Percentiles rank a stretch among this genome's conserved stretches.
These are phyloP conservation scores for Pseudocercospora cruenta DNA, from an alignment of 2,329 filamentous ascomycete genomes.

Conservation along the genomic window DNA sequence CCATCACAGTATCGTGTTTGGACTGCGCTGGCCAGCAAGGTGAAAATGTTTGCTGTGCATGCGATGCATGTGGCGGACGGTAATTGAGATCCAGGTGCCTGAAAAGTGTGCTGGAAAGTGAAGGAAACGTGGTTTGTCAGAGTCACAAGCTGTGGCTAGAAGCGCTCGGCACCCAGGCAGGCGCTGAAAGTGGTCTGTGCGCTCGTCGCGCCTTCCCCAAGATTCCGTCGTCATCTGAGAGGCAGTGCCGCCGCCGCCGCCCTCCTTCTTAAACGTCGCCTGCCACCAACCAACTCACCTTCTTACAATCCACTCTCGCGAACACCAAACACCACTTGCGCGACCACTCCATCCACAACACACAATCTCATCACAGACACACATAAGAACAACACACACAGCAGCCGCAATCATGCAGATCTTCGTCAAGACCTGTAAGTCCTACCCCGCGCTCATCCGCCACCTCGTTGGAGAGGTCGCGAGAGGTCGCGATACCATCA, in stretches of 20 bases:
- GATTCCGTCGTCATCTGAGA: slow-evolving; percentile 6
- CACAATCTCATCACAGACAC: slow-evolving; percentile 19
- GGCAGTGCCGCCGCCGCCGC: not conserved
- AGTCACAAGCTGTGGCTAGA: not conserved
- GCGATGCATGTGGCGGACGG: slow-evolving; percentile 5
- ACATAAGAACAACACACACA: slow-evolving; percentile 28
- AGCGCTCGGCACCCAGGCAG: not conserved
- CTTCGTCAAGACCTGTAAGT: slow-evolving; percentile 94
- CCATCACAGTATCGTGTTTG: not conserved
- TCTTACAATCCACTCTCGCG: slow-evolving; percentile 16
- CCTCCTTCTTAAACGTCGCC: slow-evolving; percentile 4
- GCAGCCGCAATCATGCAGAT: slow-evolving; percentile 73
- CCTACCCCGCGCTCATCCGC: slow-evolving; percentile 37
- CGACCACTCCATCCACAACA: slow-evolving; percentile 13
- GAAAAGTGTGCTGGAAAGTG: slow-evolving; percentile 9
- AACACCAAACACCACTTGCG: slow-evolving; percentile 4
- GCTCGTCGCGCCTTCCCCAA: not conserved
- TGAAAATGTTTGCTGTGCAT: not conserved
- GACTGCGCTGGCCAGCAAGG: not conserved
- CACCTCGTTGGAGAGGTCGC: slow-evolving; percentile 16
- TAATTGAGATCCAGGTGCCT: not conserved
- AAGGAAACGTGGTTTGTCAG: slow-evolving; percentile 9
- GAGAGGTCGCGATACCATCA: slow-evolving; percentile 38
- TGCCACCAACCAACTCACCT: slow-evolving; percentile 10
- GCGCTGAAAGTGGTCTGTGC: not conserved